Evolutionary conservation across 164 flowering plant genomes (phyloP).

Genomic region (Macadamia tetraphylla): DNA sequence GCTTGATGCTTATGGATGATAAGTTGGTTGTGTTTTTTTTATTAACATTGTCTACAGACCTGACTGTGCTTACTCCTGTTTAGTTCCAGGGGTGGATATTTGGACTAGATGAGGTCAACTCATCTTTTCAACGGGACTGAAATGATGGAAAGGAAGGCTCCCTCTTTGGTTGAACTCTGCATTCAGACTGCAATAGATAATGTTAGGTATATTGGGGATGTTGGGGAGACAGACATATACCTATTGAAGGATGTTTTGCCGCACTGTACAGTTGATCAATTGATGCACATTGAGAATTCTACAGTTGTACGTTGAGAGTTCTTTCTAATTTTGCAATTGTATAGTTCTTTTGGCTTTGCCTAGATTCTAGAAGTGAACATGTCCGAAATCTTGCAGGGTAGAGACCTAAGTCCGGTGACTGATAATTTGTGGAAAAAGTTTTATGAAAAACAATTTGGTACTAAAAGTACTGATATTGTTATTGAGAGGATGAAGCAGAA

Average conservation of each 20-base stretch:
- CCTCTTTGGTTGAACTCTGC: conserved; percentile 71
- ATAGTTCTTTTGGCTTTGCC: neutral
- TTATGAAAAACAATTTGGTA: conserved; percentile 53
- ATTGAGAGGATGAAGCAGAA: conserved; percentile 47
- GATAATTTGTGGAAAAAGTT: conserved; percentile 71
- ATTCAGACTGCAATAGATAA: conserved; percentile 62
- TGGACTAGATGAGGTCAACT: neutral
- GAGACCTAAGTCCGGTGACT: conserved; percentile 75
- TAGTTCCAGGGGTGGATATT: neutral
- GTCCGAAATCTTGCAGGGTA: conserved; percentile 40
- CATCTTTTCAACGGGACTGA: conserved; percentile 1
- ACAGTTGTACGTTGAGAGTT: conserved; percentile 41
- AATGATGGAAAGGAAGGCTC: conserved; percentile 26
- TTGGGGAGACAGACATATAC: conserved; percentile 69
- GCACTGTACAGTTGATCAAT: conserved; percentile 78
- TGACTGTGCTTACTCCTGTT: neutral
- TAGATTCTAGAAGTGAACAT: neutral
- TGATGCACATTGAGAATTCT: conserved; percentile 70
- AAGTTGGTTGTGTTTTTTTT: neutral
- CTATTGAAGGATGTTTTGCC: conserved; percentile 70
- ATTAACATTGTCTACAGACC: neutral
- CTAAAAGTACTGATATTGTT: conserved; percentile 23
- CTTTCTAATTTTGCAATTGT: neutral
- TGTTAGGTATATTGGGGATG: conserved; percentile 75
- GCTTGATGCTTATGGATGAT: neutral